Evolutionary conservation across 2,329 filamentous ascomycete species (phyloP), one percentile per base, ranked within the genome.

Genomic region (Clonostachys rhizophaga): DNA sequence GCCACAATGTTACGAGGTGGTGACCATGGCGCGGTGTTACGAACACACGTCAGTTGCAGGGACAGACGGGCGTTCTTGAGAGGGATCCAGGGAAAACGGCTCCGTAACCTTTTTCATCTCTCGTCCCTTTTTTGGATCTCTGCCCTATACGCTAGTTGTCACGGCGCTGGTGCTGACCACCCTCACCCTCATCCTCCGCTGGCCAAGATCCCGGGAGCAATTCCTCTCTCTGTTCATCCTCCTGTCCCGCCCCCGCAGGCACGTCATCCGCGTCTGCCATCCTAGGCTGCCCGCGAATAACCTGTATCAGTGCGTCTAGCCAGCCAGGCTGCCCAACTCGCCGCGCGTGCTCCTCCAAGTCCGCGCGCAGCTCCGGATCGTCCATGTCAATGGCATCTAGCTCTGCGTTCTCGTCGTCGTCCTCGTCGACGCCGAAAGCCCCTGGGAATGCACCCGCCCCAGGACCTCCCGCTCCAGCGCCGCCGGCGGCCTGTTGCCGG

Each of bases 131-230:
- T 10, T 30, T 10, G 8, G 7, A 30, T 30, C 24, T 30, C 24
- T 30, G 9, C 24, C 24, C 2, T 30, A 30, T 30, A 30, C 24
- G 10, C 24, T 30, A 30, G 24, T 30, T 30, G 8, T 30, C 24
- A 30, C 24, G 24, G 24, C 24, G 9, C 24, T 30, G 24, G 17
- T 17, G 12, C 12, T 18, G 12, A 36, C 47, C 51, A 34, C 40
- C 48, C 11, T 56, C 48, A 24, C 60, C 61, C n/a, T 56, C 24
- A 30, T 30, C 24, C 24, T 30, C 24, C 10, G 9, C 58, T 14
- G 65, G 65, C 65, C 65, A 68, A 34, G 62, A 60, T 34, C 65
- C 66, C 12, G 66, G 65, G 11, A 61, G 39, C 8, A 20, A 12
- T 34, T 46, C 47, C 7, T 43, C 41, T 7, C 52, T 52, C 39